Percentiles rank a stretch among this genome's conserved stretches.
These are phyloP conservation scores for Piloderma croceum DNA, from an alignment of 768 basidiomycete species.

Conservation along the genomic window DNA sequence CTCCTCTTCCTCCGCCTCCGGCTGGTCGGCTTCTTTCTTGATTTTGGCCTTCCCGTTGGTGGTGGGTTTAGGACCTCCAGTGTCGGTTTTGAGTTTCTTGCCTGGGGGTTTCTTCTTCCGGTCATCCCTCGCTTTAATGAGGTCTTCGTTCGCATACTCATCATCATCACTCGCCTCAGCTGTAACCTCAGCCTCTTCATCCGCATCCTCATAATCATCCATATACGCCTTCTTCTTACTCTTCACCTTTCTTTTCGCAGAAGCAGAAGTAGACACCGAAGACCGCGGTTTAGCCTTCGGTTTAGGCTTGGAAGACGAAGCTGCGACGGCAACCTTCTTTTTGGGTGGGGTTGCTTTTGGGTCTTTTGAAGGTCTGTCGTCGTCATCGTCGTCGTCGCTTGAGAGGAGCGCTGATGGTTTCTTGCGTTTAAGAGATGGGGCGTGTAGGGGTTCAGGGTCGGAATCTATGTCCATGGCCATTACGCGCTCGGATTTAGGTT, in stretches of 20 bases:
- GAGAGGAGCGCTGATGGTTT: conserved; percentile 26
- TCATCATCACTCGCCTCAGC: too few relatives aligned
- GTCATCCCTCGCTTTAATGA: background rate
- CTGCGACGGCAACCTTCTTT: conserved; percentile 36
- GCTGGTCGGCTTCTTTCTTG: too few relatives aligned
- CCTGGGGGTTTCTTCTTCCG: background rate
- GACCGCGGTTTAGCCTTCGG: too few relatives aligned
- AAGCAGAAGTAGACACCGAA: too few relatives aligned
- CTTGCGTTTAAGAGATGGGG: conserved; percentile 26
- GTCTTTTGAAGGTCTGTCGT: conserved; percentile 11
- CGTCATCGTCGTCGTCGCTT: conserved; percentile 38
- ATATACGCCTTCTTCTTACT: too few relatives aligned
- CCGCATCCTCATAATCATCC: too few relatives aligned
- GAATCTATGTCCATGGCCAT: conserved; percentile 20
- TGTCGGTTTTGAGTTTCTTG: background rate
- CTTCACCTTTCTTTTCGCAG: too few relatives aligned
- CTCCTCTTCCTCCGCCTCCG: background rate
- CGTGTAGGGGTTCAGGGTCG: conserved; percentile 18
- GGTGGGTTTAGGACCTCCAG: background rate
- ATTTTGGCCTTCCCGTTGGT: conserved; percentile 1
- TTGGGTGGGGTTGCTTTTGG: conserved; percentile 29
- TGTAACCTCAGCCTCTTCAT: too few relatives aligned
- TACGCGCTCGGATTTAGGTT: conserved; percentile 9
- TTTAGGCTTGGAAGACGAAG: too few relatives aligned
- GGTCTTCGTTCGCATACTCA: too few relatives aligned